Conservation (phyloP, 768 basidiomycete genomes). For the Tubosaeta sp. region DNA sequence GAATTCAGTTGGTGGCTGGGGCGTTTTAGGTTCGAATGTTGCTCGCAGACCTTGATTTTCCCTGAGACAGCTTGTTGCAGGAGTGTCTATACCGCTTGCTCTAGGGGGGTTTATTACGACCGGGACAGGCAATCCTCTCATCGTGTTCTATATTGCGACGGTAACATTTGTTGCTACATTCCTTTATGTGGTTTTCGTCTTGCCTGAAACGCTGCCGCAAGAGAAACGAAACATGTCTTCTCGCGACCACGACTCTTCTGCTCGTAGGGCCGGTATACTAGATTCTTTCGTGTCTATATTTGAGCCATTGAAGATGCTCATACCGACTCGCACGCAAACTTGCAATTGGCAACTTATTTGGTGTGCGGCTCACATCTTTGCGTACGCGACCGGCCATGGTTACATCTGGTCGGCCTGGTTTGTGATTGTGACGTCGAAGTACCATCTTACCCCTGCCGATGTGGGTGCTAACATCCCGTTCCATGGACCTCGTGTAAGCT, state of each 20-base stretch:
- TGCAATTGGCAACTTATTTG: conserved; percentile 27
- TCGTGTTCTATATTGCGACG: conserved; percentile 20
- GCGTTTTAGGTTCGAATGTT: conserved; percentile 18
- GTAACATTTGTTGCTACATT: conserved; percentile 12
- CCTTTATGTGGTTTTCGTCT: conserved; percentile 20
- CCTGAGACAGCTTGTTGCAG: conserved; percentile 9
- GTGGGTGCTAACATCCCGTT: conserved; percentile 9
- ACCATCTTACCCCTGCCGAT: conserved; percentile 25
- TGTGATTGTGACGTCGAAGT: conserved; percentile 24
- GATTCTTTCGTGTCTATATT: conserved; percentile 13
- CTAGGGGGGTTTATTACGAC: conserved; percentile 30
- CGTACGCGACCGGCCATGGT: conserved; percentile 12
- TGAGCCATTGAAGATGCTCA: conserved; percentile 22
- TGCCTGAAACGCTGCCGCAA: conserved; percentile 31
- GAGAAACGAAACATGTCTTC: conserved; percentile 19
- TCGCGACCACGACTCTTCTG: neutral
- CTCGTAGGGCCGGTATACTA: conserved; percentile 9
- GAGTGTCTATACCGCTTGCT: conserved; percentile 24
- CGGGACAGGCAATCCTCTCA: conserved; percentile 15
- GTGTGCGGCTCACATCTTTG: conserved; percentile 26
- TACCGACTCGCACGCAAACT: conserved; percentile 13
- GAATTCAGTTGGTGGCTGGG: conserved; percentile 29
- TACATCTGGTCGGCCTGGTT: conserved; percentile 18
- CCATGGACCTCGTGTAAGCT: conserved; percentile 1
- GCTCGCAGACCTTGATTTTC: neutral